A percentile compares a stretch with the other conserved stretches of the same genome.
Evolutionary conservation across 345 rosid species (phyloP).

Genomic region (Eucalyptus urophylla): DNA sequence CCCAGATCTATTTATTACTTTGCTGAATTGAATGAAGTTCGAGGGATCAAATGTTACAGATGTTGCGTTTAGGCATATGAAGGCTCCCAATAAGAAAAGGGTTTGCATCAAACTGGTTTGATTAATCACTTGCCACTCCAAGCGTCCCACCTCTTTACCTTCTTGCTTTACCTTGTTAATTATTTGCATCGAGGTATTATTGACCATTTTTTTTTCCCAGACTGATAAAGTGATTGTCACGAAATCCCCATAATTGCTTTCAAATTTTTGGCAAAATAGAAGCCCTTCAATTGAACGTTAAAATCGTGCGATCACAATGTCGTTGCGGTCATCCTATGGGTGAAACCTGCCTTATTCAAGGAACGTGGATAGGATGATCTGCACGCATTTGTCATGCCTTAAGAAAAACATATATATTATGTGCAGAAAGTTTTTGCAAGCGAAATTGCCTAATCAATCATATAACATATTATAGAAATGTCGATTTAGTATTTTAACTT

Average conservation of each 20-base stretch:
- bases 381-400: fast-evolving
- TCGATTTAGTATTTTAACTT: neutral
- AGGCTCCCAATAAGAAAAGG: neutral
- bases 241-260: neutral
- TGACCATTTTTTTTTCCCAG: too few relatives aligned
- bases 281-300: neutral
- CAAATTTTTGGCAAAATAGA: neutral
- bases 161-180: neutral
- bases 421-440: too few relatives aligned
- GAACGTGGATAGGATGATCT: neutral
- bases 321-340: neutral
- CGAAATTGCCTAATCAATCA: neutral
- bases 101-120: neutral
- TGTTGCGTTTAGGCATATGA: neutral
- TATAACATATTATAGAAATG: too few relatives aligned
- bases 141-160: neutral
- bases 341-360: neutral
- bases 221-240: neutral
- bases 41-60: neutral
- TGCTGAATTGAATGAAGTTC: neutral
- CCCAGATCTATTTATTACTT: neutral
- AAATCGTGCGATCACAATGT: neutral
- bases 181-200: neutral
- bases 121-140: neutral
- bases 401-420: neutral